Percentiles rank a stretch among this genome's conserved stretches.
Evolutionary conservation across 2,329 filamentous ascomycete genomes (phyloP).

Genomic region (Sporothrix euskadiensis): DNA sequence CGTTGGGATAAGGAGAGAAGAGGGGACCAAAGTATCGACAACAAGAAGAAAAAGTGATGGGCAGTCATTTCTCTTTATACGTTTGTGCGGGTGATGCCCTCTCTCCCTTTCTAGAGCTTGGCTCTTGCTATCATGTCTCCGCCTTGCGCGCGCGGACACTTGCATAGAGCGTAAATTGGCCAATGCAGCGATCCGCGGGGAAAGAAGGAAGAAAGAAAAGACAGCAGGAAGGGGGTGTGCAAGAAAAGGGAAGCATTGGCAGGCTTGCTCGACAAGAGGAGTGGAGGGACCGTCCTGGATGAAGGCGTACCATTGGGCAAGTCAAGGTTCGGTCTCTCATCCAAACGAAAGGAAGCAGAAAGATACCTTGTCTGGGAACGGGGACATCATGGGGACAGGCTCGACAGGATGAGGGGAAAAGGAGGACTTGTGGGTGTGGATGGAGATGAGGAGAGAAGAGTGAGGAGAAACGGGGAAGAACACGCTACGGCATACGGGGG

Average conservation of each 20-base stretch:
- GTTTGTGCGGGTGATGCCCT: neutral
- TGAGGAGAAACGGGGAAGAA: slow-evolving; percentile 7
- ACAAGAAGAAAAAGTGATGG: neutral
- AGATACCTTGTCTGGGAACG: neutral
- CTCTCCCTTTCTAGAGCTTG: neutral
- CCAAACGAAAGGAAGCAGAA: neutral
- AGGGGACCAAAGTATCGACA: neutral
- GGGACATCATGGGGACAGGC: slow-evolving; percentile 14
- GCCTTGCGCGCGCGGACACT: slow-evolving; percentile 7
- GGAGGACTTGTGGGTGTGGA: neutral
- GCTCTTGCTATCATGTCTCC: neutral
- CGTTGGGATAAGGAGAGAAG: slow-evolving; percentile 4
- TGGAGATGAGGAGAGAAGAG: neutral
- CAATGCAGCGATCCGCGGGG: slow-evolving; percentile 20
- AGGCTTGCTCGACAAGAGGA: neutral
- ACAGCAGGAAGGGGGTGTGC: neutral
- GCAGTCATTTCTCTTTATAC: slow-evolving; percentile 19
- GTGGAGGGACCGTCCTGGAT: neutral
- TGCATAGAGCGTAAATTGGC: slow-evolving; percentile 11
- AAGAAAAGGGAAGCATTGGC: neutral
- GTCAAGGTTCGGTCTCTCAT: neutral
- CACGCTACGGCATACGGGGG: slow-evolving; percentile 1
- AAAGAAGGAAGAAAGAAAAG: neutral
- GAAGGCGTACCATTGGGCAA: neutral
- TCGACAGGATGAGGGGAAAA: neutral